These are phyloP conservation scores for Dendryphion nanum DNA, from an alignment of 2,329 filamentous ascomycete species.

Conservation along the genomic window DNA sequence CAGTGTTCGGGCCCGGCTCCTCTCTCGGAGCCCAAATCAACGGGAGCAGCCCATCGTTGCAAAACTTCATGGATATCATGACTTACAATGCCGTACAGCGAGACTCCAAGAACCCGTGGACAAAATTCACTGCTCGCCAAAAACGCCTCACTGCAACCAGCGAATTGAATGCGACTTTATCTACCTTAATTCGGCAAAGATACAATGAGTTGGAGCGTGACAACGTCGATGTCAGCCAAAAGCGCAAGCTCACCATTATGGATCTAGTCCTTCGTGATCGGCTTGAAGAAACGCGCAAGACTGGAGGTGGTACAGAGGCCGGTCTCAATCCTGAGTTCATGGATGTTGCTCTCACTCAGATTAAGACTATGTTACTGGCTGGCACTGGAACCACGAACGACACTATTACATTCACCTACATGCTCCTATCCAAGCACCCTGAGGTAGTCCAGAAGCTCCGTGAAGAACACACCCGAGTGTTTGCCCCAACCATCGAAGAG, in stretches of 20 bases:
- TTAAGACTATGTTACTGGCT: slow-evolving; percentile 44
- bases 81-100: slow-evolving; percentile 9
- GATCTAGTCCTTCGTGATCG: slow-evolving; percentile 32
- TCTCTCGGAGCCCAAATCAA: slow-evolving; percentile 24
- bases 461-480: slow-evolving; percentile 53
- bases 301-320: slow-evolving; percentile 7
- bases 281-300: slow-evolving; percentile 15
- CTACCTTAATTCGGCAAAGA: slow-evolving; percentile 36
- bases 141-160: slow-evolving; percentile 9
- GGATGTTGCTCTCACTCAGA: slow-evolving; percentile 32
- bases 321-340: slow-evolving; percentile 35
- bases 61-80: slow-evolving; percentile 19
- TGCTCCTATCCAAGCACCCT: slow-evolving; percentile 29
- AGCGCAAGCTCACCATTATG: slow-evolving; percentile 37
- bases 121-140: slow-evolving; percentile 9
- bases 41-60: slow-evolving; percentile 14
- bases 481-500: slow-evolving; percentile 43
- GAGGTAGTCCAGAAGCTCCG: slow-evolving; percentile 31
- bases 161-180: slow-evolving; percentile 34
- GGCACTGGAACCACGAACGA: slow-evolving; percentile 45
- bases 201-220: slow-evolving; percentile 31
- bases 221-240: slow-evolving; percentile 34
- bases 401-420: slow-evolving; percentile 27
- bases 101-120: slow-evolving; percentile 20
- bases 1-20: slow-evolving; percentile 21